A percentile compares a stretch with the other conserved stretches of the same genome.
Evolutionary conservation across 176 grass and related monocot genomes (phyloP).

Genomic region (barley (Hordeum vulgare)): DNA sequence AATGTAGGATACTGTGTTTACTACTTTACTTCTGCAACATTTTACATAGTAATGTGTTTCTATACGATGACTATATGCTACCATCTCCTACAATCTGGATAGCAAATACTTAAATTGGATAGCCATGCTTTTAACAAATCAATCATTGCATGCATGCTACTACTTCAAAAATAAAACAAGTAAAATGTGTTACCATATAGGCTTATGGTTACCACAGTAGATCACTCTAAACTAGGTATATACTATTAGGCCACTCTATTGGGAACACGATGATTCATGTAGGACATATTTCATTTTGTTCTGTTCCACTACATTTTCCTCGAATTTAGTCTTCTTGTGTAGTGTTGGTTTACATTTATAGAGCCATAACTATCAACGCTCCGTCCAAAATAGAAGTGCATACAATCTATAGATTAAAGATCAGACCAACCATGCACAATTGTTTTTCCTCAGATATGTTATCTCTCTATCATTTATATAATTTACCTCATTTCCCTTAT

Average conservation of each 20-base stretch:
- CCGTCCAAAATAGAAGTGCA: background rate
- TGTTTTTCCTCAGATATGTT: background rate
- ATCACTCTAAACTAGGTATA: background rate
- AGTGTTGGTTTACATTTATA: background rate
- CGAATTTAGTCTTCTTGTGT: background rate
- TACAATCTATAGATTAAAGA: background rate
- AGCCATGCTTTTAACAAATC: background rate
- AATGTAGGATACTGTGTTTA: background rate
- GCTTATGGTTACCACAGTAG: background rate
- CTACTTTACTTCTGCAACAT: background rate
- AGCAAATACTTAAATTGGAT: background rate
- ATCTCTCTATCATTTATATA: background rate
- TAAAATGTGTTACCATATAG: background rate
- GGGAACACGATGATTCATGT: conserved; percentile 23
- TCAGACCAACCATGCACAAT: background rate
- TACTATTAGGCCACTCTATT: background rate
- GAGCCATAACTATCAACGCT: background rate
- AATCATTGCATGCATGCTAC: background rate
- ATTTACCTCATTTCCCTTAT: background rate
- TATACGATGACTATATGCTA: background rate
- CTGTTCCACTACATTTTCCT: background rate
- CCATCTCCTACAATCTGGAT: background rate
- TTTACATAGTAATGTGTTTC: background rate
- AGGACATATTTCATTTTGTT: background rate
- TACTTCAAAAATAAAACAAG: background rate